Evolutionary conservation across 345 rosid genomes (phyloP), one percentile per base, ranked within the genome.

Genomic region (Eucalyptus marginata): DNA sequence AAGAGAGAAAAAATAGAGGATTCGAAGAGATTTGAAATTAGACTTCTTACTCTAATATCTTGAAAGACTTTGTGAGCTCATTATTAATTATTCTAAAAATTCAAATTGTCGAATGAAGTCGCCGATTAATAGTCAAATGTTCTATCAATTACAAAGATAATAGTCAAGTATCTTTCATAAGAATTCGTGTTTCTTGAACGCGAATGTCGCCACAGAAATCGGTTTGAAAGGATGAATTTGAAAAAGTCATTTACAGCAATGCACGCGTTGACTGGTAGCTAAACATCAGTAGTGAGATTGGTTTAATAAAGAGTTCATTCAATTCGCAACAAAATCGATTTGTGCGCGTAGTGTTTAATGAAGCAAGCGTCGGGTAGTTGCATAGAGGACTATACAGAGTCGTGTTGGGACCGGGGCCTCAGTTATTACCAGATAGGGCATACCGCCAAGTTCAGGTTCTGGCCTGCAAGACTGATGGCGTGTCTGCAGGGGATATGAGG

Each of bases 1-100:
- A 10, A 71, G 13, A 18, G 6, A 16, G 46, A 71, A 3, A 17
- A 36, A 71, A 3, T 18, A 18, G 27, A 36, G 27, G 2, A 1
- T 3, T 2, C 0, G 0, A 0, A 18, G 12, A 71, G 7, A 10
- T 71, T 18, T 1, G 3, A 71, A 71, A 6, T 68, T 10, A 17
- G 2, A 31, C 5, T 8, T 33, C 43, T 3, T 5, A 1, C 3
- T 9, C 0, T 8, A 17, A 33, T 9, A 33, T 5, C 2, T 31
- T 2, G 2, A 33, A 68, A 3, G 43, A 33, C 17, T 68, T 8
- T 68, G 0, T 68, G 20, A 13, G 0, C 18, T 68, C 80, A n/a
- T 0, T 8, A 8, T 8, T 10, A 68, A 15, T 68, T 68, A 68
- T 33, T 68, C 20, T 7, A 3, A 64, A 14, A 64, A n/a, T n/a